Base-by-base conservation (phyloP, 495 filamentous ascomycete species). In the Penicillium daleae region DNA sequence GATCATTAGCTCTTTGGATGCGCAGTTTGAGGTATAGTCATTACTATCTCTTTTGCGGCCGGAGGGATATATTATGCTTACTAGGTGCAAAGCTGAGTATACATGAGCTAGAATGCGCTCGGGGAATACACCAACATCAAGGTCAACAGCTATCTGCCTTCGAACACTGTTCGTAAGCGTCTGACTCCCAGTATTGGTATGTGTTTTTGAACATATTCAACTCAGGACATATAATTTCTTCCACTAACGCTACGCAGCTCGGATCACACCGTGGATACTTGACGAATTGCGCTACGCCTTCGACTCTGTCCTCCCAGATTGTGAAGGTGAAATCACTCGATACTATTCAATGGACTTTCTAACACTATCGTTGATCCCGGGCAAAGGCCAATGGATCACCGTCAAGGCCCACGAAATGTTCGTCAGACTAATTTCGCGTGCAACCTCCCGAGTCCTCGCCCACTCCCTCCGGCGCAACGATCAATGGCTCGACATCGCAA, bases 401-500 rank as follows among this genome's bases (percentile, higher is more conserved):
- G 53, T 73, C 26, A 63, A 71, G 17, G 54, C 74, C 13, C 70
- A 72, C 29, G 53, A 69, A 2, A 60, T 70, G 54, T 67, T 76
- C 59, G 66, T 69, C 6, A 60, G 76, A 13, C 79, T 88, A 8
- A 81, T 89, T 17, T 82, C 80, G 46, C 79, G 80, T 13, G 68
- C 86, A 9, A 84, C 85, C 0, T 84, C 85, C 19, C 75, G 86
- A 22, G 66, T 87, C n/a, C 83, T 88, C 48, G 78, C 86, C 57
- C 65, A 77, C 0, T 72, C 76, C 6, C 67, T 87, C 10, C 83
- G 81, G 60, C 78, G 80, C 12, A 76, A 82, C 13, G 78, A 84
- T 53, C 74, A 84, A 55, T 90, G 88, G 77, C 70, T 88, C 26
- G 67, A 81, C 2, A 71, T 76, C 15, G 78, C 83, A 29, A 77